These are phyloP conservation scores for Populus nigra DNA, from an alignment of 345 rosid genomes.

Conservation along the genomic window DNA sequence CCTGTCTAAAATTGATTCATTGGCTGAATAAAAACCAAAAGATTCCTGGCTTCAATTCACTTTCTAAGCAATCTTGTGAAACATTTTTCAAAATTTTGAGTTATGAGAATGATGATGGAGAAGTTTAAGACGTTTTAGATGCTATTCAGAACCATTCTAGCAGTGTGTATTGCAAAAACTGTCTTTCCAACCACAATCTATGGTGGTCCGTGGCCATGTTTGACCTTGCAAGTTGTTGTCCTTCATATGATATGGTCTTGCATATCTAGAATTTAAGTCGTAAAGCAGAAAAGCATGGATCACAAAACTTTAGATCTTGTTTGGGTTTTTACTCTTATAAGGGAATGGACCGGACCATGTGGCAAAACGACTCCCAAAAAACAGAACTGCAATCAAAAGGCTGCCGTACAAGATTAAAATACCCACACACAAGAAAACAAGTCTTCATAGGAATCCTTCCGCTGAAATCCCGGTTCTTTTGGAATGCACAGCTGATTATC, in stretches of 20 bases:
- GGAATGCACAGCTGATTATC: slow-evolving; percentile 40
- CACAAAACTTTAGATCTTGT: not conserved
- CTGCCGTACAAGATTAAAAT: not conserved
- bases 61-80: not conserved
- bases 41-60: not conserved
- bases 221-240: not conserved
- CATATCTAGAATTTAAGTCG: not conserved
- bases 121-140: not conserved
- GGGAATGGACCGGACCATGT: not conserved
- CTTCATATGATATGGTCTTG: not conserved
- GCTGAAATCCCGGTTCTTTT: slow-evolving; percentile 38
- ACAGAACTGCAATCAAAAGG: not conserved
- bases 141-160: not conserved
- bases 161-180: not conserved
- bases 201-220: not conserved
- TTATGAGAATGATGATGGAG: not conserved
- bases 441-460: slow-evolving; percentile 40
- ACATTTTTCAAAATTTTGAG: not conserved
- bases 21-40: not conserved
- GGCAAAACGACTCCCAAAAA: not conserved
- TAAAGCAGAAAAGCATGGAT: not conserved
- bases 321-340: not conserved
- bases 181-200: not conserved
- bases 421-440: slow-evolving; percentile 50
- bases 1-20: not conserved